Evolutionary conservation across 176 grass and related monocot genomes (phyloP).

Genomic region (Oryza australiensis): DNA sequence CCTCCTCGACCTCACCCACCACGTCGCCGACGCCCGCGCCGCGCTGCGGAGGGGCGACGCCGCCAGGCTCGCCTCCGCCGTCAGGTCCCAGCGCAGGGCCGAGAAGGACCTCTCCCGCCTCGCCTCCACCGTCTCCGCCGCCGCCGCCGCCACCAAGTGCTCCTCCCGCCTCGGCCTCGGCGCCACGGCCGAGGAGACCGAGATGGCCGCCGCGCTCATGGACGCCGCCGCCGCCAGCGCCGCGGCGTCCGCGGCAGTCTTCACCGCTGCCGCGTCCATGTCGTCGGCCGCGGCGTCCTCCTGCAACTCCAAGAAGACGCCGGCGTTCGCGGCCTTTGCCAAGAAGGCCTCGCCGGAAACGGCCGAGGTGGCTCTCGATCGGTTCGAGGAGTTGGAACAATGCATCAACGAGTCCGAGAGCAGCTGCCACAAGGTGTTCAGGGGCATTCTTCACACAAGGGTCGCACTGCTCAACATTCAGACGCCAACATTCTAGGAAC

Average conservation of each 20-base stretch:
- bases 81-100: slow-evolving; percentile 21
- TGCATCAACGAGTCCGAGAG: slow-evolving; percentile 42
- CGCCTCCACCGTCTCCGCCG: not conserved
- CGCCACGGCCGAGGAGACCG: slow-evolving; percentile 19
- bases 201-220: slow-evolving; percentile 31
- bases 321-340: slow-evolving; percentile 2
- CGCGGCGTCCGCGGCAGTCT: slow-evolving; percentile 28
- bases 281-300: not conserved
- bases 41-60: slow-evolving; percentile 33
- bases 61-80: slow-evolving; percentile 10
- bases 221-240: slow-evolving; percentile 24
- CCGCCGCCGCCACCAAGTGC: slow-evolving; percentile 11
- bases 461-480: slow-evolving; percentile 63
- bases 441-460: slow-evolving; percentile 41
- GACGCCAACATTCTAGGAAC: slow-evolving; percentile 43
- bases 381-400: slow-evolving; percentile 30
- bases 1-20: slow-evolving; percentile 20
- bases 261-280: slow-evolving; percentile 4
- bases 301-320: not conserved
- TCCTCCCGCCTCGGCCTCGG: not conserved
- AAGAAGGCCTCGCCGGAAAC: slow-evolving; percentile 10
- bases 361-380: not conserved
- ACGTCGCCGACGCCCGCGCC: not conserved
- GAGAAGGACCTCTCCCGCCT: slow-evolving; percentile 47
- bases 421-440: slow-evolving; percentile 41